Base-by-base conservation (phyloP, 2,329 filamentous ascomycete genomes). In the Magnaporthiopsis incrustans region DNA sequence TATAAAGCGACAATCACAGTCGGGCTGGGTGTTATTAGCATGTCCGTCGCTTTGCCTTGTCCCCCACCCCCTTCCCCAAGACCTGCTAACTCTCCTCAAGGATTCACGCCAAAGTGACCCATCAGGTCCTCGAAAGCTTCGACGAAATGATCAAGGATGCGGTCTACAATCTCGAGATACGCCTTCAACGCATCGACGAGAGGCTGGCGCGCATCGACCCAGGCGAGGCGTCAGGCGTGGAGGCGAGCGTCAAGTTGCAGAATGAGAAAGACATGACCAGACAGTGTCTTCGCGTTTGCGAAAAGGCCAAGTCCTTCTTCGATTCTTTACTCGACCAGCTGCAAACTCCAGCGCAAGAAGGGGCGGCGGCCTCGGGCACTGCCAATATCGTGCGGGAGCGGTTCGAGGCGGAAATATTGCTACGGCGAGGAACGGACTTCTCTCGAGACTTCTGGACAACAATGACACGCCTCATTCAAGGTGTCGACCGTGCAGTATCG, bases 131-230 rank as follows among this genome's bases (percentile, higher is more conserved):
- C 60, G 68, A 74, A 65, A 70, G 75, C 30, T 76, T 75, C 67
- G 73, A 72, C 65, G 74, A 78, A 67, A 75, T 77, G 71, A 71
- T 77, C 33, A 64, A 75, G 64, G 73, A 77, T 64, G 77, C 73
- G 10, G 64, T 59, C 35, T 75, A 76, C 64, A 70, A 70, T 65
- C 73, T 78, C 25, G 70, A 74, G 35, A 59, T 76, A 11, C 71
- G 72, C 60, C 69, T 78, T 58, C 65, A 72, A 63, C 73, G 71
- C 26, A 75, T 78, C 60, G 70, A 77, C 63, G 72, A 77, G 57
- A 75, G 74, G 65, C 67, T 77, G 63, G 53, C 53, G 53, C 53
- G 53, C 53, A 57, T 57, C 53, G 4, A 18, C 53, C 6, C 53
- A 26, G 53, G n/a, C 25, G 53, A 12, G 53, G 4, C 53, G n/a